phyloP scores from a whole-genome alignment of 2,329 filamentous ascomycete genomes.

The Ophiocordyceps camponoti-saundersi region DNA sequence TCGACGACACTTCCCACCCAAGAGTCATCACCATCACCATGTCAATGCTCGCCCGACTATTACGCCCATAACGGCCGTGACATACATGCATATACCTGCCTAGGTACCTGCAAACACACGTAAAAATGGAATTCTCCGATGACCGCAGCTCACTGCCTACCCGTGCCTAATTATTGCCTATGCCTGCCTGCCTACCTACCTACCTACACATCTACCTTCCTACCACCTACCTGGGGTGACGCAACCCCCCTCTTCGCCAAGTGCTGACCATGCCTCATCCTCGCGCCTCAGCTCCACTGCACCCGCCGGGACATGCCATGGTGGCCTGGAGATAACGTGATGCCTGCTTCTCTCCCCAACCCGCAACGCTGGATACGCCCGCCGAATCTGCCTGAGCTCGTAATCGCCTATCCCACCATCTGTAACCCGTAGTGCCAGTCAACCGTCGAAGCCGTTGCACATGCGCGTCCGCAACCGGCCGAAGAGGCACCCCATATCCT shows the following conservation, averaged over 20 bases:
- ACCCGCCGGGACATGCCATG: background rate
- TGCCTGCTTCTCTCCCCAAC: background rate
- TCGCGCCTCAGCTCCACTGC: background rate
- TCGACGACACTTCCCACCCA: background rate
- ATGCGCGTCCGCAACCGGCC: background rate
- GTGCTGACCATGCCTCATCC: background rate
- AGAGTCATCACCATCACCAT: background rate
- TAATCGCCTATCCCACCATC: background rate
- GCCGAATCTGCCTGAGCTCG: background rate
- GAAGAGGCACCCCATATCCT: no score
- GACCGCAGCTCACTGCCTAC: background rate
- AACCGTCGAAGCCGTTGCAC: background rate
- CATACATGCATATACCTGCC: no score
- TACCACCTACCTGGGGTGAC: background rate
- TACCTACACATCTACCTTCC: no score
- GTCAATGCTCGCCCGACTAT: background rate
- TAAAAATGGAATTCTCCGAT: background rate
- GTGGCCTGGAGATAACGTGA: background rate
- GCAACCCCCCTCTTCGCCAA: background rate
- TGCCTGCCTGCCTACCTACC: no score
- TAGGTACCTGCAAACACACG: no score
- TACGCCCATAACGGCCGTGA: no score
- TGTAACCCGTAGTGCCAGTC: background rate
- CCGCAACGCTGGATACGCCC: background rate
- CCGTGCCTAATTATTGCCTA: no score